phyloP scores from a whole-genome alignment of 1,284 basidiomycete species.

The Ganoderma sp. region DNA sequence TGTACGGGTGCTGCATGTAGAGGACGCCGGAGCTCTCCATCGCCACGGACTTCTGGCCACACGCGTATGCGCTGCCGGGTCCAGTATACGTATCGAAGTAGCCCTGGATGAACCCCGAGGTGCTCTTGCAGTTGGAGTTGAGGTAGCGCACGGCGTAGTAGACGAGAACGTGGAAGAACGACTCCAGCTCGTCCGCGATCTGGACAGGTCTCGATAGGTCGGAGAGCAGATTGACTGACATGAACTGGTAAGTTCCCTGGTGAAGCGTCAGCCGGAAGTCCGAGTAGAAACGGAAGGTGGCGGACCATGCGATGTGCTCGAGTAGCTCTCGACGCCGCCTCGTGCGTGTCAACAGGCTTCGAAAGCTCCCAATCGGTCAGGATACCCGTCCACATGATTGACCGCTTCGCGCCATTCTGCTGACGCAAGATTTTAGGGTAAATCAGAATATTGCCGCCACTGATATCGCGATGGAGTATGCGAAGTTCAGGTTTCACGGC shows the following conservation, averaged over 20 bases:
- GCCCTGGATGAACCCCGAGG: not conserved
- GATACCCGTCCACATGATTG: slow-evolving; percentile 10
- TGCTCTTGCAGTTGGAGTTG: not conserved
- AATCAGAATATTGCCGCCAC: slow-evolving; percentile 17
- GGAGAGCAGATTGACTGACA: slow-evolving; percentile 4
- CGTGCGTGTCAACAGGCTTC: slow-evolving; percentile 1
- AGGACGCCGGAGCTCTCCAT: no score
- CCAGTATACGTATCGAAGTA: not conserved
- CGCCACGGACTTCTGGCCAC: no score
- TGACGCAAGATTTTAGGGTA: not conserved
- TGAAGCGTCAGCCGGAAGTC: not conserved
- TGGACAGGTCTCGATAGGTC: not conserved
- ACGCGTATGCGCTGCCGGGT: no score
- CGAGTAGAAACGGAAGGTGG: not conserved
- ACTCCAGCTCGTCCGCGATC: slow-evolving; percentile 17
- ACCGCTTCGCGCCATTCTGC: not conserved
- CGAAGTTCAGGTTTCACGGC: not conserved
- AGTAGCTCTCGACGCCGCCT: not conserved
- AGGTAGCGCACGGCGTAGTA: slow-evolving; percentile 6
- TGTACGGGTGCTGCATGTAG: no score
- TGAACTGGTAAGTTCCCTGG: slow-evolving; percentile 20
- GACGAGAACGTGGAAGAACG: slow-evolving; percentile 21
- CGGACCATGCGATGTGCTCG: slow-evolving; percentile 3
- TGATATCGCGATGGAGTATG: slow-evolving; percentile 16
- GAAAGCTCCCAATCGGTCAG: slow-evolving; percentile 17